Percentiles rank a stretch among this genome's conserved stretches.
Evolutionary conservation across 1,139 yeast species (phyloP).

Genomic region (Candida sp.): DNA sequence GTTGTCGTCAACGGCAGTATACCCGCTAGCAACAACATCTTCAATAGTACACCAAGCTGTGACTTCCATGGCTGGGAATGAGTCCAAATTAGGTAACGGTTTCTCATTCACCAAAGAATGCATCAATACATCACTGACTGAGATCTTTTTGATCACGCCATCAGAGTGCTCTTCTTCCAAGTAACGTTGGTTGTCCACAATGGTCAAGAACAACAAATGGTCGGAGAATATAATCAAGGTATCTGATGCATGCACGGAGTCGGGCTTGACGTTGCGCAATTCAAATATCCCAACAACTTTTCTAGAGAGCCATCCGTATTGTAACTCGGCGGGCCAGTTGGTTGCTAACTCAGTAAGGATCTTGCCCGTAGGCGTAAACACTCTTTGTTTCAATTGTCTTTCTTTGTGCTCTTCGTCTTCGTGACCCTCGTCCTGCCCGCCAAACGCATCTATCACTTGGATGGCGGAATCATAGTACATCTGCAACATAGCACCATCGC

Average conservation of each 20-base stretch:
- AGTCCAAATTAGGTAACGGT: slow-evolving; percentile 58
- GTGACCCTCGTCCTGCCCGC: slow-evolving; percentile 43
- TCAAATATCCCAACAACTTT: slow-evolving; percentile 86
- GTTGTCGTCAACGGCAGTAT: slow-evolving; percentile 29
- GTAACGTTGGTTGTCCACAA: slow-evolving; percentile 46
- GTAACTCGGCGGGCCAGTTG: slow-evolving; percentile 87
- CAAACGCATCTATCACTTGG: slow-evolving; percentile 83
- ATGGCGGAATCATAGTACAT: slow-evolving; percentile 57
- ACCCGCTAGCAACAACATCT: slow-evolving; percentile 52
- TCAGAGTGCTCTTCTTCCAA: slow-evolving; percentile 22
- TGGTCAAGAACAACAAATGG: slow-evolving; percentile 64
- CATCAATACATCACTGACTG: slow-evolving; percentile 82
- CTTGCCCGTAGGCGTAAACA: slow-evolving; percentile 92
- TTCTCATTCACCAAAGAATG: slow-evolving; percentile 88
- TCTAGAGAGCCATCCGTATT: slow-evolving; percentile 87
- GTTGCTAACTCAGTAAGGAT: slow-evolving; percentile 81
- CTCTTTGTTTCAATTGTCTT: slow-evolving; percentile 59
- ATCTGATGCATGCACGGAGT: slow-evolving; percentile 39
- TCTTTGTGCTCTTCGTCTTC: slow-evolving; percentile 15
- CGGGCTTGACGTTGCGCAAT: slow-evolving; percentile 35
- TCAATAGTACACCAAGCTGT: slow-evolving; percentile 71
- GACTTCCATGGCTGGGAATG: slow-evolving; percentile 72
- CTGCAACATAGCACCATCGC: slow-evolving; percentile 24
- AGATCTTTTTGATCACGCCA: slow-evolving; percentile 48
- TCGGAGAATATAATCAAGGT: slow-evolving; percentile 84